Evolutionary conservation across 495 filamentous ascomycete species (phyloP), one percentile per base, ranked within the genome.

Genomic region (Monascus purpureus): DNA sequence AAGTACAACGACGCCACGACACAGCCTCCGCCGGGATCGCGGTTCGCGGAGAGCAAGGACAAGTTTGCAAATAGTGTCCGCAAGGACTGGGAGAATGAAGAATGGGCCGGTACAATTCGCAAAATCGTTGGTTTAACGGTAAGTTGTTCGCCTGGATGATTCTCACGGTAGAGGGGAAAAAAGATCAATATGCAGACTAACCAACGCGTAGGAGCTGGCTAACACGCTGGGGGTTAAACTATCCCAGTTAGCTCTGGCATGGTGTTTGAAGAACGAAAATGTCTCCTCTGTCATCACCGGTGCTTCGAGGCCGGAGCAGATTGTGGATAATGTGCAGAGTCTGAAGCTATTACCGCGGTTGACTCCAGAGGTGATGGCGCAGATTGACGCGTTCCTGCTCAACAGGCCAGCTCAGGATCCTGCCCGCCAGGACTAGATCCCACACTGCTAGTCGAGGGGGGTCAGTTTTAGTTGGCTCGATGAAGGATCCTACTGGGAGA

Each of bases 211-310:
- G 64, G 65, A 70, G 2, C 56, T 90, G 37, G 81, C 82, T 6
- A 64, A 82, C 15, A 63, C 70, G 41, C 57, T 88, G 16, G 75
- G 73, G 8, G 56, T 78, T 34, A 72, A 66, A 30, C 66, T 72
- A 40, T 70, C 75, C 17, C 69, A 73, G 38, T 58, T 90, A 35
- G 77, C 81, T 0, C 58, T 86, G 27, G 83, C 81, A 6, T 90
- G 82, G 82, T 72, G 81, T 36, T 54, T 87, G 31, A 79, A 73
- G 55, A 88, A 90, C 46, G 66, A 68, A 16, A 69, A 82, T 36
- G 70, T 92, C 36, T 75, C 69, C 27, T 73, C 68, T 3, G 77
- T 80, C 39, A 86, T 90, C 53, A 82, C 75, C 1, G 83, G 82
- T 12, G 82, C 82, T 1, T 80, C 75, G 40, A 63, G 64, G 29